Base-by-base conservation (phyloP, 2,329 filamentous ascomycete genomes). In the Exophiala spinifera region DNA sequence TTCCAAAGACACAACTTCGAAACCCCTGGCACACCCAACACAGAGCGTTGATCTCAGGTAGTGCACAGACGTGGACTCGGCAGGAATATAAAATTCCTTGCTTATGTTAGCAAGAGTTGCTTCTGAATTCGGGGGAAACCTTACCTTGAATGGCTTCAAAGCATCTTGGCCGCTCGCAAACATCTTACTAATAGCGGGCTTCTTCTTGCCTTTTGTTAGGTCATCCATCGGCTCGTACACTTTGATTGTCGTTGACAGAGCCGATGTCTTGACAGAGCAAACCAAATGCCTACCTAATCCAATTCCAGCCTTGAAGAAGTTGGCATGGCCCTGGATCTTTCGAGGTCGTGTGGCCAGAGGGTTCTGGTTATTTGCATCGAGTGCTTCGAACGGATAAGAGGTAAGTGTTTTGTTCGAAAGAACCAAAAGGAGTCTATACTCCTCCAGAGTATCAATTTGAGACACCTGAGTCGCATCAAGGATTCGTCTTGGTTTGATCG, bases 181-280 rank as follows among this genome's bases (percentile, higher is more conserved):
- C 85, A 99, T 95, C 75, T 95, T 96, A 63, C 89, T 87, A 56
- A 99, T 86, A 15, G 94, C 92, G 66, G 91, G 94, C 69, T 96
- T 95, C 76, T 95, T 96, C 77, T 94, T 95, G 55, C 89, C 89
- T 76, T 91, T 94, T 51, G 88, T 87, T 79, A 95, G 87, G 59
- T 90, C 88, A 69, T 97, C 94, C 74, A 95, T 96, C 1, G 94
- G 94, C 74, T 99, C 92, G 72, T 90, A 97, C n/a, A 97, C 94
- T 74, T 97, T 97, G 77, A 99, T 96, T 1, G 92, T 97, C 13
- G 90, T 95, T 49, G 90, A 96, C 28, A 97, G 77, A 2, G 91
- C 89, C 15, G 88, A 92, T 37, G 90, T 95, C 76, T 96, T 97
- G 66, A 97, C 94, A 64, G 90, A 95, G 74, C 92, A 97, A 25